Evolutionary conservation across 2,329 filamentous ascomycete genomes (phyloP).

Genomic region (Claviceps africana): DNA sequence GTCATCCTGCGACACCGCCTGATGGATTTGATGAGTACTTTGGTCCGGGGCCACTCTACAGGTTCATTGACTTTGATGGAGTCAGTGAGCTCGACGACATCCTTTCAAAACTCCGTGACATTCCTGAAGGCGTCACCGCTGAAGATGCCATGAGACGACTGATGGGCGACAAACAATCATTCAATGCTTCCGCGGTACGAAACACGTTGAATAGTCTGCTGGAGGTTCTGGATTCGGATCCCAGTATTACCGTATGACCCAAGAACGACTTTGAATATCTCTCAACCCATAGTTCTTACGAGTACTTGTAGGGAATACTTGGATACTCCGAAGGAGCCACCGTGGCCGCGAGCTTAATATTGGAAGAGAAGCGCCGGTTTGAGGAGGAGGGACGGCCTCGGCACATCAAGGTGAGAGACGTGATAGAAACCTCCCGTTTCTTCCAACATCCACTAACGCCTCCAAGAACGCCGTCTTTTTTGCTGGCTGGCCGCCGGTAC

Average conservation of each 20-base stretch:
- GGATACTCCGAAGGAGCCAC: conserved; percentile 45
- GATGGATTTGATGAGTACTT: conserved; percentile 2
- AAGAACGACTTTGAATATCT: neutral
- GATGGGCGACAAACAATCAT: neutral
- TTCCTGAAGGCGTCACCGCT: neutral
- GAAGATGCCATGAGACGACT: conserved; percentile 1
- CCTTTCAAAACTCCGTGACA: neutral
- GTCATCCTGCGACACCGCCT: neutral
- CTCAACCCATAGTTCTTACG: neutral
- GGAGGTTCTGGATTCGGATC: neutral
- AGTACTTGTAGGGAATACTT: conserved; percentile 27
- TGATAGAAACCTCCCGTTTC: neutral
- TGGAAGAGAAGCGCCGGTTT: conserved; percentile 24
- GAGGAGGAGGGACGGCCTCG: conserved; percentile 1
- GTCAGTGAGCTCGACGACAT: neutral
- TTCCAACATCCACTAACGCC: neutral
- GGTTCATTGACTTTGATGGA: conserved; percentile 3
- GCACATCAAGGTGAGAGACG: conserved; percentile 24
- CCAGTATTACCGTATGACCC: conserved; percentile 1
- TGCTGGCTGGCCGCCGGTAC: conserved; percentile 35
- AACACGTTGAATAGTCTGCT: neutral
- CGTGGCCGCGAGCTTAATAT: conserved; percentile 34
- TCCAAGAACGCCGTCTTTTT: conserved; percentile 24
- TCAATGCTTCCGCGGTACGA: neutral
- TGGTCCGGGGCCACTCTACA: conserved; percentile 1